Evolutionary conservation across 306 rosid genomes (phyloP), one percentile per base, ranked within the genome.

Genomic region (Luffa acutangula): DNA sequence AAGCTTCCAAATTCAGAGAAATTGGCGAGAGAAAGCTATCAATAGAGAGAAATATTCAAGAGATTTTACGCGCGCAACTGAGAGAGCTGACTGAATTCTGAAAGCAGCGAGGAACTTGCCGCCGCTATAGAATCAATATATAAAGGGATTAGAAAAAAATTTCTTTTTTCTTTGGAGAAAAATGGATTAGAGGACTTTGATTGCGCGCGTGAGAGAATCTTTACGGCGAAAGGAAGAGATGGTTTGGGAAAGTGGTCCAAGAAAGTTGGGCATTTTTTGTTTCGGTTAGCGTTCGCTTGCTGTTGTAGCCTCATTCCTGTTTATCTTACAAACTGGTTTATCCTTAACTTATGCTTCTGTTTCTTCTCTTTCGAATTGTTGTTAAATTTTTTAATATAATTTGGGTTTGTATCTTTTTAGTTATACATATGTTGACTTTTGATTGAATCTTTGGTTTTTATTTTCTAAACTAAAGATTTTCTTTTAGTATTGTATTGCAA

Each of bases 191-290:
- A 41, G 15, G 41, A 34, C 15, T 33, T 75, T 5, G 33, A 41
- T 42, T 69, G 52, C 17, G 75, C 51, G 75, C 36, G 73, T 52
- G 79, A 48, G 58, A 79, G 87, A 82, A 75, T 81, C 60, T 62
- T 9, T 60, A 7, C 15, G 42, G 81, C 1, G 73, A 77, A 85
- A 87, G 89, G 83, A 88, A 90, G 87, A 81, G 92, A 88, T 85
- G 75, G 87, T 82, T 85, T 87, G 87, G 11, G 41, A 53, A 49
- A 53, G 53, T 56, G 57, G 87, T 45, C 82, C 78, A 84, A 74
- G 89, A 82, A 82, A 67, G 20, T 11, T n/a, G 46, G 74, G 43
- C 9, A 18, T 33, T 52, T 78, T 63, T 0, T 3, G 60, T 3
- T 33, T 56, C 12, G 64, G 62, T 18, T 53, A 4, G 31, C 48